These are phyloP conservation scores for Papiliotrema nemorosa DNA, from an alignment of 1,284 basidiomycete species.

Conservation along the genomic window DNA sequence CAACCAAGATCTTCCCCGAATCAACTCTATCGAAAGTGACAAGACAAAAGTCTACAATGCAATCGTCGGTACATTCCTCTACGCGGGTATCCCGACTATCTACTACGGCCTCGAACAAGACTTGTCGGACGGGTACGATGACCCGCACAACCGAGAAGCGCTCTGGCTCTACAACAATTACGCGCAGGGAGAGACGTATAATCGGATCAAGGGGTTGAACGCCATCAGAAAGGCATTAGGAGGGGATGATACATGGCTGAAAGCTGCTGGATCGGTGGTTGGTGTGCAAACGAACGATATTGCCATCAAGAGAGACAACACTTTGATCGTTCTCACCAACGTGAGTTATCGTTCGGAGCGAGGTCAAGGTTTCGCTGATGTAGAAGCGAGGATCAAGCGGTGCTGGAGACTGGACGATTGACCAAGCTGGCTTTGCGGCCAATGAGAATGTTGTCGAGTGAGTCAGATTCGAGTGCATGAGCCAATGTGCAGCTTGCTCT, in stretches of 20 bases:
- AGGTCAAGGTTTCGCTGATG: slow-evolving; percentile 5
- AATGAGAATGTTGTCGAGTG: slow-evolving; percentile 31
- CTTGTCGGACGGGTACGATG: slow-evolving; percentile 31
- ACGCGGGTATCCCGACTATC: slow-evolving; percentile 56
- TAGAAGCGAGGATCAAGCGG: slow-evolving; percentile 20
- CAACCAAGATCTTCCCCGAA: slow-evolving; percentile 72
- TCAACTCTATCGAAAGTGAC: slow-evolving; percentile 56
- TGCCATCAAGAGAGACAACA: slow-evolving; percentile 63
- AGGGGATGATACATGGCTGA: slow-evolving; percentile 45
- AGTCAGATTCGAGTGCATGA: slow-evolving; percentile 7
- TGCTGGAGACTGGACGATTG: slow-evolving; percentile 15
- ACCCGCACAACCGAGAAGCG: slow-evolving; percentile 65
- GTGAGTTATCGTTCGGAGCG: slow-evolving; percentile 43
- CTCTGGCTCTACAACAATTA: slow-evolving; percentile 67
- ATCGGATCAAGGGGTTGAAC: slow-evolving; percentile 63
- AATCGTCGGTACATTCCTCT: slow-evolving; percentile 62
- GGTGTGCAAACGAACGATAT: slow-evolving; percentile 58
- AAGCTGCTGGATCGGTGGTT: slow-evolving; percentile 56
- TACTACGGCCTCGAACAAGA: slow-evolving; percentile 72
- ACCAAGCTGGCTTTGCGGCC: slow-evolving; percentile 16
- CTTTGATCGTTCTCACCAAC: slow-evolving; percentile 68
- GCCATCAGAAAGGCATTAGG: slow-evolving; percentile 66
- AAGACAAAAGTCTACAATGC: slow-evolving; percentile 53
- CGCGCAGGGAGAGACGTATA: slow-evolving; percentile 53
- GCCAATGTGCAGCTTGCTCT: slow-evolving; percentile 21